Base-by-base conservation (phyloP, 352 stramenopile genomes). In the Globisporangium perplexum region DNA sequence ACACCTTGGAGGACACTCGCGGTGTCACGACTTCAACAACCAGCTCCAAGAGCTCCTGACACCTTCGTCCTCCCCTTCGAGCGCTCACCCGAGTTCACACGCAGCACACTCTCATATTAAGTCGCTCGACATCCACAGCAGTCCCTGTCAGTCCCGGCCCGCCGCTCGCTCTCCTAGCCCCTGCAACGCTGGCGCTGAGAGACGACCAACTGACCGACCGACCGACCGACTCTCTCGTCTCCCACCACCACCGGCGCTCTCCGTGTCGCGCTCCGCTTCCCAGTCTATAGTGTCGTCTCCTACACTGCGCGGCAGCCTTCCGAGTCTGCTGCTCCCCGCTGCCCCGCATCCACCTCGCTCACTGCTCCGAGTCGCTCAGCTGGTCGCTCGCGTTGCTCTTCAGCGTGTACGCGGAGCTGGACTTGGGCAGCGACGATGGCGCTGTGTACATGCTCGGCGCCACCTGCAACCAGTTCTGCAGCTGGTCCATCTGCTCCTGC, bases 401-500 rank as follows among this genome's bases (percentile, higher is more conserved):
- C 12, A 46, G 35, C 46, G 46, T 36, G 39, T 44, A 44, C 15
- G 50, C 38, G 24, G 46, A 56, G 45, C n/a, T 35, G n/a, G 50
- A 47, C 44, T 53, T 58, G 30, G 48, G 17, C 14, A 53, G 66
- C 23, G 62, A 60, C 41, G 60, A 26, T 17, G 55, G 39, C 39
- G 64, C 38, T 12, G 67, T 65, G 48, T 62, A 47, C 14, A 71
- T 68, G 49, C 57, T 74, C 15, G 63, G 65, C 26, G 77, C 74
- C 20, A 89, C 60, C 48, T 93, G 76, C 77, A 93, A 85, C 57
- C 85, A 75, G 56, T 82, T 84, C 63, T 90, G 76, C n/a, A 93
- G 69, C 57, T 93, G 79, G 56, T 93, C 83, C 36, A 91, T 51
- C 44, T 88, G 85, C 55, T 93, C 77, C 63, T 90, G 80, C 62